Percentiles rank a stretch among this genome's conserved stretches.
Evolutionary conservation across 208 protist genomes (phyloP).

Genomic region (Crithidia acanthocephali): DNA sequence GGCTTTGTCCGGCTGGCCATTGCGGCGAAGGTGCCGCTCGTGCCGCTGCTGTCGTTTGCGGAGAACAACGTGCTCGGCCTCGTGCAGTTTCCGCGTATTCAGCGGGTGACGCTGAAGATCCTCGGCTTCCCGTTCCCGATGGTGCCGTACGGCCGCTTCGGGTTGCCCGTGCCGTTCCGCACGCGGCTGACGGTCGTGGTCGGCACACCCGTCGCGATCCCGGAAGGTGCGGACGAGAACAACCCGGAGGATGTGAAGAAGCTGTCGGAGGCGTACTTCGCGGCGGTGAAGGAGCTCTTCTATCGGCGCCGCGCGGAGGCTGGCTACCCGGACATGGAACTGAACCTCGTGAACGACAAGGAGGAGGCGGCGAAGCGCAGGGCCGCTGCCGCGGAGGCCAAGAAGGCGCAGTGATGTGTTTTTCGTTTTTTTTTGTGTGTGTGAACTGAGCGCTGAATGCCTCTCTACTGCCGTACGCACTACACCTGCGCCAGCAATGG

Average conservation of each 20-base stretch:
- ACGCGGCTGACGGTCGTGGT: slow-evolving; percentile 76
- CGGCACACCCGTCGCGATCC: slow-evolving; percentile 62
- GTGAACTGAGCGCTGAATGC: too few relatives aligned
- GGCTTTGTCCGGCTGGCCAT: slow-evolving; percentile 85
- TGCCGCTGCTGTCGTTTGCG: slow-evolving; percentile 84
- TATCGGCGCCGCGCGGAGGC: slow-evolving; percentile 70
- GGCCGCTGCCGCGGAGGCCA: slow-evolving; percentile 17
- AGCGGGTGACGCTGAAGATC: slow-evolving; percentile 56
- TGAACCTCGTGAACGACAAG: slow-evolving; percentile 56
- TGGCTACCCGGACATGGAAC: slow-evolving; percentile 83
- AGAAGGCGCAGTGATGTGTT: slow-evolving; percentile 12
- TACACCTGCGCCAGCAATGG: too few relatives aligned
- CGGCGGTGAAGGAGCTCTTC: slow-evolving; percentile 62
- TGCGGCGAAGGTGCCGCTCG: slow-evolving; percentile 61
- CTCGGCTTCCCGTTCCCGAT: slow-evolving; percentile 87
- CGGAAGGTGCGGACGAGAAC: slow-evolving; percentile 50
- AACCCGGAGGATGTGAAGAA: slow-evolving; percentile 62
- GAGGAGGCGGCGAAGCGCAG: slow-evolving; percentile 34
- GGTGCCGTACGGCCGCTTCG: slow-evolving; percentile 72
- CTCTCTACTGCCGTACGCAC: too few relatives aligned
- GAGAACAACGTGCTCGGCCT: slow-evolving; percentile 82
- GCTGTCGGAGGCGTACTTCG: slow-evolving; percentile 67
- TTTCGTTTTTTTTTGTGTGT: slow-evolving; percentile 4
- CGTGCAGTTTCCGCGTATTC: slow-evolving; percentile 66
- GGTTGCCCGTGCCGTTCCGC: slow-evolving; percentile 67